These are phyloP conservation scores for Xerocomellus dryophilus DNA, from an alignment of 768 basidiomycete genomes.

Conservation along the genomic window DNA sequence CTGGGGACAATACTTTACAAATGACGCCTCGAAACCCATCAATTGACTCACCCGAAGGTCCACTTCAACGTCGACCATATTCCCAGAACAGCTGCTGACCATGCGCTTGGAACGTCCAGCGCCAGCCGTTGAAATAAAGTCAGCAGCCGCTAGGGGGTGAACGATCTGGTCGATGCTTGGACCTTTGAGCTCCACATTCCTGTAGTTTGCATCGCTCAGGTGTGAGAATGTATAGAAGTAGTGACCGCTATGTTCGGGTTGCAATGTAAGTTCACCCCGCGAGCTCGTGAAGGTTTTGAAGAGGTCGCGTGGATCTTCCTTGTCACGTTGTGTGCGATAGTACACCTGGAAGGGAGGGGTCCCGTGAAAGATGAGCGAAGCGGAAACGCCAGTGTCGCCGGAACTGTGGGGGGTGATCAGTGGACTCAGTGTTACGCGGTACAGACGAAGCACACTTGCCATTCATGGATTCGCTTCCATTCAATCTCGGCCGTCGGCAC, in stretches of 20 bases:
- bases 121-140: constrained; percentile 49
- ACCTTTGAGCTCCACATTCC: constrained; percentile 67
- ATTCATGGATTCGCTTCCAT: constrained; percentile 89
- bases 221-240: constrained; percentile 80
- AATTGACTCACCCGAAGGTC: constrained; percentile 63
- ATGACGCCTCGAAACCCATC: background rate
- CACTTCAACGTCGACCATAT: constrained; percentile 70
- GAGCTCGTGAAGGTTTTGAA: constrained; percentile 62
- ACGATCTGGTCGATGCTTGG: constrained; percentile 84
- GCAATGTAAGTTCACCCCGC: constrained; percentile 76
- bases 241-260: constrained; percentile 86
- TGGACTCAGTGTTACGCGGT: constrained; percentile 3
- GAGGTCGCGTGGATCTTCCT: constrained; percentile 57
- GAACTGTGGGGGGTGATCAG: constrained; percentile 47
- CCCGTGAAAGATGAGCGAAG: constrained; percentile 81
- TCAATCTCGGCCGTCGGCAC: constrained; percentile 80
- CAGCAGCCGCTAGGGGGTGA: constrained; percentile 81
- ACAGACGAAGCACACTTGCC: constrained; percentile 43
- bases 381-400: constrained; percentile 88
- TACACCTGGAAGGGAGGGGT: constrained; percentile 85
- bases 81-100: constrained; percentile 78
- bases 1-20: constrained; percentile 35
- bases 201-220: constrained; percentile 83
- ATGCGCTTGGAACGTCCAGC: constrained; percentile 48
- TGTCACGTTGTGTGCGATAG: constrained; percentile 72